These are phyloP conservation scores for Apophysomyces sp. DNA, from an alignment of 371 early-diverging fungal species.

Conservation along the genomic window DNA sequence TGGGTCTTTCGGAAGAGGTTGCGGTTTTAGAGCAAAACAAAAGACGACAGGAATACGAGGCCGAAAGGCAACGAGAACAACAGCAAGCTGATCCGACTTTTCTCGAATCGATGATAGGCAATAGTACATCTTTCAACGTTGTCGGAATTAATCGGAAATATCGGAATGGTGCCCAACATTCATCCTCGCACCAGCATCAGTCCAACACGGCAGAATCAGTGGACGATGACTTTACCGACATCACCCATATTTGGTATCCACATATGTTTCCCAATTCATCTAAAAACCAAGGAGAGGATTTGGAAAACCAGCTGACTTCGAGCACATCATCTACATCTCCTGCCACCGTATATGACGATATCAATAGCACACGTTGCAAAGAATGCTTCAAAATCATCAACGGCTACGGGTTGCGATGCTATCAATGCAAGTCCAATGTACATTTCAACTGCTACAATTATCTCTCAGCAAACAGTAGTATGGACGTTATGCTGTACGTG, in stretches of 20 bases:
- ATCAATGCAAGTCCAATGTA: conserved; percentile 45
- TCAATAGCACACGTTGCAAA: conserved; percentile 37
- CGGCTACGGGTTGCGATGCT: conserved; percentile 55
- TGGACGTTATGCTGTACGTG: conserved; percentile 39
- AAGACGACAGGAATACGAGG: conserved; percentile 32
- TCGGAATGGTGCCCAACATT: background rate
- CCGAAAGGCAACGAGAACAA: conserved; percentile 22
- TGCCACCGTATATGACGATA: conserved; percentile 20
- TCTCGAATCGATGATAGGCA: conserved; percentile 19
- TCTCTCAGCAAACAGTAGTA: conserved; percentile 22
- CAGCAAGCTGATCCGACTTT: conserved; percentile 13
- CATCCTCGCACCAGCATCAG: background rate
- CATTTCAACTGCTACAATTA: conserved; percentile 40
- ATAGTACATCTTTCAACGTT: conserved; percentile 10
- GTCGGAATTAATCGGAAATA: conserved; percentile 19
- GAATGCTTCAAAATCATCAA: conserved; percentile 50
- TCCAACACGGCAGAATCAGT: background rate
- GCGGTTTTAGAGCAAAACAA: conserved; percentile 21
- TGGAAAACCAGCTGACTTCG: background rate
- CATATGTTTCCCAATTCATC: conserved; percentile 32
- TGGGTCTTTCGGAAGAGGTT: conserved; percentile 30
- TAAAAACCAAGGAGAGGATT: conserved; percentile 5
- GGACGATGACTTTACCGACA: background rate
- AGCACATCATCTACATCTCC: background rate
- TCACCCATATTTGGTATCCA: conserved; percentile 43